phyloP scores from a whole-genome alignment of 2,329 filamentous ascomycete genomes.

The Ophiostoma australiae region DNA sequence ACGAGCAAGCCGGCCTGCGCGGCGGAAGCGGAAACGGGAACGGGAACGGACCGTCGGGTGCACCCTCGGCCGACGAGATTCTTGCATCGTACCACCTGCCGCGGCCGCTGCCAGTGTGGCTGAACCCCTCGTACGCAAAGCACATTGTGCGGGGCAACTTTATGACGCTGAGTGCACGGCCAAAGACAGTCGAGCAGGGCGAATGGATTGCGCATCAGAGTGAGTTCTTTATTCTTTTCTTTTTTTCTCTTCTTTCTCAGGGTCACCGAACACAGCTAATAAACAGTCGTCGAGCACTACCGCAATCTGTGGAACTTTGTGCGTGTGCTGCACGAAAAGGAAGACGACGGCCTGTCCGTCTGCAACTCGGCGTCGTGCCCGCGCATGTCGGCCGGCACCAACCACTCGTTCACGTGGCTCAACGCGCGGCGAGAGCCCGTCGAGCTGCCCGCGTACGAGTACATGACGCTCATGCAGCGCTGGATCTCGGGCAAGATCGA shows the following conservation, averaged over 20 bases:
- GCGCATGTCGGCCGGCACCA: conserved; percentile 90
- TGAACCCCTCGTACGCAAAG: conserved; percentile 68
- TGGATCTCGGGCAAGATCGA: conserved; percentile 97
- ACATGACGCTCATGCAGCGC: conserved; percentile 92
- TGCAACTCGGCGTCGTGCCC: conserved; percentile 83
- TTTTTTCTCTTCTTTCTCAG: neutral
- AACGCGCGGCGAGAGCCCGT: conserved; percentile 82
- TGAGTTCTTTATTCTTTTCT: conserved; percentile 37
- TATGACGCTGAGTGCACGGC: conserved; percentile 87
- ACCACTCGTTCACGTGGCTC: conserved; percentile 94
- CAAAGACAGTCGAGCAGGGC: conserved; percentile 86
- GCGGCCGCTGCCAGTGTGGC: conserved; percentile 65
- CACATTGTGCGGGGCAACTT: conserved; percentile 97
- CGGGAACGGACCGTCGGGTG: conserved; percentile 43
- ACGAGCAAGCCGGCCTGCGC: conserved; percentile 33
- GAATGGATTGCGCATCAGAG: conserved; percentile 96
- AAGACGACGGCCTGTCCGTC: conserved; percentile 69
- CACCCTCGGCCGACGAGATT: conserved; percentile 43
- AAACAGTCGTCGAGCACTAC: conserved; percentile 82
- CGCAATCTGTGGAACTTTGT: conserved; percentile 85
- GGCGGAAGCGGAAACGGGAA: neutral
- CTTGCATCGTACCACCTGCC: conserved; percentile 60
- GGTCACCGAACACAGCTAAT: conserved; percentile 12
- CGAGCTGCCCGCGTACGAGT: conserved; percentile 86
- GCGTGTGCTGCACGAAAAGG: conserved; percentile 79